Evolutionary conservation across 2,329 filamentous ascomycete genomes (phyloP), one percentile per base, ranked within the genome.

Genomic region (Elsinoe perseae): DNA sequence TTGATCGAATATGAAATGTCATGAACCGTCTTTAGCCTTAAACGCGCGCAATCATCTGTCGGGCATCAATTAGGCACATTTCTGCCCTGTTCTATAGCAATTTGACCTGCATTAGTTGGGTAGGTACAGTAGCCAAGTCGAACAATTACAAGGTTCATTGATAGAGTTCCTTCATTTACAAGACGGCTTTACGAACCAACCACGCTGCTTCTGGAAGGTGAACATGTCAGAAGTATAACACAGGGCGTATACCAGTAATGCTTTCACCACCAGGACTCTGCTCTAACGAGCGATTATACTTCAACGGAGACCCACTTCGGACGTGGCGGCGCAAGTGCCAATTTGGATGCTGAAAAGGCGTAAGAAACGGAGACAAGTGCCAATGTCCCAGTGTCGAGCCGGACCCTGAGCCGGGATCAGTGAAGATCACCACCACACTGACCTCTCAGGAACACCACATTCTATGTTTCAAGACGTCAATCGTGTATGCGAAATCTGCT

Each of bases 371-470:
- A 36, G 30, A 52, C 23, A 52, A n/a, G 30, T 43, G 12, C 18
- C 40, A 43, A 23, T 43, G 40, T 43, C 18, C 18, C 40, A 43
- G 21, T 43, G 40, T 16, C 28, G n/a, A 23, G 12, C 48, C 7
- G n/a, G 48, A 52, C 48, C 48, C 48, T 52, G 48, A 27, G 25
- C 48, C 28, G 30, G 28, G 16, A 52, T 52, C 48, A 36, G 20
- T 52, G 48, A 38, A 52, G 48, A 52, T 52, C 48, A 52, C 48
- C 46, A n/a, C n/a, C 46, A 50, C 46, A 16, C 28, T 30, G 28
- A n/a, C 20, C 28, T 34, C 8, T 23, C 48, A 52, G 28, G 48
- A 52, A 52, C 30, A 52, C 30, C 44, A 25, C 48, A 52, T 38
- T 52, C 48, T 20, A 36, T 30, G 48, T 52, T 52, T 52, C 48